Conservation (phyloP, 2,329 filamentous ascomycete genomes). For the Emydomyces testavorans region DNA sequence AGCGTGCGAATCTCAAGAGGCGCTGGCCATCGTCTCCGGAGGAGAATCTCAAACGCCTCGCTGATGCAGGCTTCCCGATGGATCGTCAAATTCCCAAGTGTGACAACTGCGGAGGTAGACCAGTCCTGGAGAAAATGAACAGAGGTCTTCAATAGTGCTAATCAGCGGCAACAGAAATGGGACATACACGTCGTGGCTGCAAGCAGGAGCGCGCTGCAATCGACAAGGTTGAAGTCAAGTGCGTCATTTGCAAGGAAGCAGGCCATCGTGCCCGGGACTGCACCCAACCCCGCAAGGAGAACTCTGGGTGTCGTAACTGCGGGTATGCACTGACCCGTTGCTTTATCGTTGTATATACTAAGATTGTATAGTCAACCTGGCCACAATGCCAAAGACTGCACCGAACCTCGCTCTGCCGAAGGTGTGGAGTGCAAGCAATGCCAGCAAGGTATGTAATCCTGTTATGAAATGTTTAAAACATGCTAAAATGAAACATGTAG, state of each 20-base stretch:
- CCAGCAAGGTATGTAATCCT: constrained; percentile 28
- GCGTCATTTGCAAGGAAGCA: constrained; percentile 38
- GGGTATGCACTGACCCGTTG: constrained; percentile 25
- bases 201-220: constrained; percentile 34
- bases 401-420: constrained; percentile 35
- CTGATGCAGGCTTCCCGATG: constrained; percentile 41
- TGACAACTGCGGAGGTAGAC: constrained; percentile 38
- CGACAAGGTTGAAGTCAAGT: constrained; percentile 38
- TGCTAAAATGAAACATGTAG: constrained; percentile 21
- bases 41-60: constrained; percentile 43
- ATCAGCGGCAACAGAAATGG: constrained; percentile 30
- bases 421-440: constrained; percentile 38
- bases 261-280: constrained; percentile 43
- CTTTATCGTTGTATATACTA: neutral
- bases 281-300: constrained; percentile 28
- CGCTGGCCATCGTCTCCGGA: constrained; percentile 41
- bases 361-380: constrained; percentile 27
- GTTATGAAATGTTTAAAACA: neutral
- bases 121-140: neutral
- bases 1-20: constrained; percentile 35
- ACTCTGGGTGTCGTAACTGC: constrained; percentile 43
- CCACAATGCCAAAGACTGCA: constrained; percentile 40
- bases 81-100: constrained; percentile 43
- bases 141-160: neutral
- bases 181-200: constrained; percentile 40